Base-by-base conservation (phyloP, 1,139 yeast genomes). In the Suhomyces bolitotheri region DNA sequence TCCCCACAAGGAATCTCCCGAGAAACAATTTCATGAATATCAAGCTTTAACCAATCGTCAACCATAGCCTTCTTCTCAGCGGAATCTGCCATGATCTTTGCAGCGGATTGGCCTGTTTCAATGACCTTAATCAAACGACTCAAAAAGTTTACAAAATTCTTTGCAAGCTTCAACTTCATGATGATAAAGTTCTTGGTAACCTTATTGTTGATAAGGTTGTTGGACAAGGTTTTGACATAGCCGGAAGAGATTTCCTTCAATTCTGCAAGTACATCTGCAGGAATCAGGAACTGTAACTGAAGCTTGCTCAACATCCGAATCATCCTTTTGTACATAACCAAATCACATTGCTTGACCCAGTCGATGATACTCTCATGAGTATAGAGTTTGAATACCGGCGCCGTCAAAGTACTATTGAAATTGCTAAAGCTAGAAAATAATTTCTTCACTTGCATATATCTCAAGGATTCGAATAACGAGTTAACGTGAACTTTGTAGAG, bases 331-430 rank as follows among this genome's bases (percentile, higher is more conserved):
- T 82, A 84, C 62, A 82, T 73, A 9, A 73, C 60, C 46, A 73
- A 53, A 56, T 89, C 96, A 53, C 89, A 83, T 29, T 71, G 62
- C 31, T 71, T 54, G 12, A 85, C 72, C 95, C 95, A 86, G 12
- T 71, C 72, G 6, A 67, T 53, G 7, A 81, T 54, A 4, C 60
- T 54, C n/a, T 75, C 75, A 8, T 74, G 63, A 10, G 69, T 65
- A 48, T 82, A 76, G 13, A 87, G 61, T 45, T 76, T 76, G 51
- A 75, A 76, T 23, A 82, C 84, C 2, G 88, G 87, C 0, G 78
- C 67, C 0, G 92, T 78, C 36, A 86, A 66, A 1, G 79, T 71
- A 8, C 80, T 71, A 34, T 73, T 72, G 56, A 85, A 85, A 6
- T 76, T 65, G 10, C 68, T 56, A 34, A 84, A 62, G 20, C 76